Conservation (phyloP, 495 filamentous ascomycete species). For the Penicillium odoratum region DNA sequence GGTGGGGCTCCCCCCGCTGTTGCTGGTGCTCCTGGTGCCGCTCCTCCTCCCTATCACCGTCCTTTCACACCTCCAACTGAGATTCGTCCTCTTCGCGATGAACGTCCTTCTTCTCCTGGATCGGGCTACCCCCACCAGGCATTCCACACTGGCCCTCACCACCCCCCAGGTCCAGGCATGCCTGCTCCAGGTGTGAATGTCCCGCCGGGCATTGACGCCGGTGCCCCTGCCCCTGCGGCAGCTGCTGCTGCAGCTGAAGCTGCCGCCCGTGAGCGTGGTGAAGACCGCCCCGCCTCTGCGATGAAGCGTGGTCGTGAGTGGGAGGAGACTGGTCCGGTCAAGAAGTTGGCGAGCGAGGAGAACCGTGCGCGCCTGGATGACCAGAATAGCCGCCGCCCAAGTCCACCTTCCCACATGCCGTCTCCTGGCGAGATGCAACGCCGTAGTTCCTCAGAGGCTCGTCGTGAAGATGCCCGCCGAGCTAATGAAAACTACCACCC, state of each 20-base stretch:
- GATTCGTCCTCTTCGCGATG: constrained; percentile 82
- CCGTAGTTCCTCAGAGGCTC: constrained; percentile 76
- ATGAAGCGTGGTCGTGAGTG: constrained; percentile 88
- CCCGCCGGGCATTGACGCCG: constrained; percentile 75
- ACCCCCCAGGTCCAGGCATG: constrained; percentile 49
- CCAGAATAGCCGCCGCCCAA: constrained; percentile 72
- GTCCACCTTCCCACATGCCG: constrained; percentile 55
- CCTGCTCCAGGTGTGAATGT: constrained; percentile 25
- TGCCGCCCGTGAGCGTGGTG: constrained; percentile 78
- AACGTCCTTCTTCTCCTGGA: constrained; percentile 79
- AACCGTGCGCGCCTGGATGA: constrained; percentile 83
- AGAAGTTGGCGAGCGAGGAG: constrained; percentile 89
- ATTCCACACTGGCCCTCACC: constrained; percentile 47
- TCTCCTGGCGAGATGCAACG: constrained; percentile 71
- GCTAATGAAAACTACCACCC: constrained; percentile 79
- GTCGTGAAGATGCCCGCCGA: constrained; percentile 67
- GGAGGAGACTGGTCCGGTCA: constrained; percentile 71
- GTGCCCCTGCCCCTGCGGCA: constrained; percentile 71
- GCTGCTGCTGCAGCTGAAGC: constrained; percentile 74
- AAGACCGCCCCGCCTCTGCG: constrained; percentile 74
- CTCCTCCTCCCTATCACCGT: constrained; percentile 55
- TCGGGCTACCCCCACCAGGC: constrained; percentile 78
- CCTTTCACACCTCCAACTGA: constrained; percentile 78
- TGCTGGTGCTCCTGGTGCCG: constrained; percentile 44
- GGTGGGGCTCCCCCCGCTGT: constrained; percentile 28